Base-by-base conservation (phyloP, 1,139 yeast genomes). In the Petasospora fabianii region DNA sequence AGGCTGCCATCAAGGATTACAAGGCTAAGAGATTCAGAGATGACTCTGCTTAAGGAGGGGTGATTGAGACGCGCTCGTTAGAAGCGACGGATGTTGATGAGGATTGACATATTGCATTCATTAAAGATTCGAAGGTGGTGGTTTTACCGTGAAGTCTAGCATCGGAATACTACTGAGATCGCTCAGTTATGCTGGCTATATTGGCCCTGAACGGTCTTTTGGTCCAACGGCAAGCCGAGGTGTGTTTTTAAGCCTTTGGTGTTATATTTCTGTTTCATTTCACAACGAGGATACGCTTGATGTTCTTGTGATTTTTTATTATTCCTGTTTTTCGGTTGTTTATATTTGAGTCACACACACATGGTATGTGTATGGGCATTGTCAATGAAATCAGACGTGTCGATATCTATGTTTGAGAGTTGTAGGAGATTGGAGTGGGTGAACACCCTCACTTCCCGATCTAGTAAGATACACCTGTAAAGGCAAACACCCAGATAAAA, bases 1-100 rank as follows among this genome's bases (percentile, higher is more conserved):
- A 92, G 73, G 82, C 92, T 38, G 98, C 98, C 16, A 92, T 92
- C 55, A 88, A 86, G 69, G 98, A 92, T 63, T 92, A 90, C 73
- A 78, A 79, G 64, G 65, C 88, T 39, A 92, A 92, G 81, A 49
- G 47, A 36, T 49, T 53, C 33, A 45, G 56, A 36, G 54, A 36
- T 13, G 22, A 28, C 6, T 9, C 35, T 26, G 39, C 39, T 20
- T 39, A 20, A 39, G 8, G 21, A 20, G 10, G 9, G 17, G 22
- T 20, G 9, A 20, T 20, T 20, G 9, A 20, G 6, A 6, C 22
- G 10, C 22, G 10, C 22, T 7, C 22, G 22, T 7, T 20, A 10
- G 10, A 20, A 20, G 26, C 10, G 26, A 22, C 12, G n/a, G 11
- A 22, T 13, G 5, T 15, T 27, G 26, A 22, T 22, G 26, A 22